phyloP scores from a whole-genome alignment of 768 basidiomycete genomes.

The Mycena kentingensis region DNA sequence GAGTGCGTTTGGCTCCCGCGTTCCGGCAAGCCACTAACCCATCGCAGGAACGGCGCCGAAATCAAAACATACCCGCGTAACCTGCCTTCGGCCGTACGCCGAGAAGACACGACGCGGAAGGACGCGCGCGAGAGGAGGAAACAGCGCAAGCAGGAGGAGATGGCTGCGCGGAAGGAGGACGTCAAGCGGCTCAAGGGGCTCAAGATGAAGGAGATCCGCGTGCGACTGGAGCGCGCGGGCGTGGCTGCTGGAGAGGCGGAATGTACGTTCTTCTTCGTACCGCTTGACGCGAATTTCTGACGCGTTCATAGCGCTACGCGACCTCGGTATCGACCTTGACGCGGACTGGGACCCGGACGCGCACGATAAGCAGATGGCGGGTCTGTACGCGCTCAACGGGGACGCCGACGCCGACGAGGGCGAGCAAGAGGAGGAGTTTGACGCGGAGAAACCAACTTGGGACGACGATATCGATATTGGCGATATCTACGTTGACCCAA shows the following conservation, averaged over 20 bases:
- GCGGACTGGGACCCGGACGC: slow-evolving; percentile 89
- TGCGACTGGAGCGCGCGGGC: slow-evolving; percentile 76
- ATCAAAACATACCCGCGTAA: slow-evolving; percentile 80
- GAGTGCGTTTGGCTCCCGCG: slow-evolving; percentile 43
- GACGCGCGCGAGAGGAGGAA: slow-evolving; percentile 80
- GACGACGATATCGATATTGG: slow-evolving; percentile 85
- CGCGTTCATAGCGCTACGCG: slow-evolving; percentile 51
- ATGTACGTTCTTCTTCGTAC: slow-evolving; percentile 26
- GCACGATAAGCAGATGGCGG: slow-evolving; percentile 83
- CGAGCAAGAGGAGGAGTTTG: slow-evolving; percentile 28
- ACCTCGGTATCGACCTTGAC: slow-evolving; percentile 70
- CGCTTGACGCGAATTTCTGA: neutral
- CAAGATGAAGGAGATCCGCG: slow-evolving; percentile 81
- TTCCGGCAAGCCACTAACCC: neutral
- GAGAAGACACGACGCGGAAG: slow-evolving; percentile 78
- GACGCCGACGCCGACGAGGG: slow-evolving; percentile 34
- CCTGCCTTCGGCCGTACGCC: slow-evolving; percentile 61
- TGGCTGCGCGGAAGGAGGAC: slow-evolving; percentile 74
- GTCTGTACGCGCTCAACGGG: slow-evolving; percentile 61
- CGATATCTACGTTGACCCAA: slow-evolving; percentile 51
- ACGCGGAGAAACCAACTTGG: slow-evolving; percentile 81
- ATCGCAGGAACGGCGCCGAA: slow-evolving; percentile 57
- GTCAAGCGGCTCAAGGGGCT: slow-evolving; percentile 78
- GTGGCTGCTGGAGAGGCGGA: slow-evolving; percentile 43
- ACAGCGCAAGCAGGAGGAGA: slow-evolving; percentile 78